Evolutionary conservation across 192 early-diverging fungal genomes (phyloP), one percentile per base, ranked within the genome.

Genomic region (Oehlia diaphana): DNA sequence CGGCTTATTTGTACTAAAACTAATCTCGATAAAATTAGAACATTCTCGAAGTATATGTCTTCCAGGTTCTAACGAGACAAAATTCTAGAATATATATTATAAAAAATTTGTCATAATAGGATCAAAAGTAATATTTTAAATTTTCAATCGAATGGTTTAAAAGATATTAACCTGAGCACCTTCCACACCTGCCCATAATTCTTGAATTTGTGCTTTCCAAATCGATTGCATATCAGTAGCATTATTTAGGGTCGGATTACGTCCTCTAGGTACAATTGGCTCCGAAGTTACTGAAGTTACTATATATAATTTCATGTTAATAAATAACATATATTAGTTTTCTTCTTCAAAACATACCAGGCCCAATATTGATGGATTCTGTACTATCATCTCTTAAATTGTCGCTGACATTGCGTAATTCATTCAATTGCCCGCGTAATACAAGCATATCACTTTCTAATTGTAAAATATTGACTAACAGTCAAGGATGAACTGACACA

Each of bases 361-460:
- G 12, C 9, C 49, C 64, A 76, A 78, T 76, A 33, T 81, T 81
- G 3, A 81, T 33, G 64, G 82, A 79, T 39, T 84, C 83, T n/a
- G 81, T 70, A 67, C 84, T 82, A 53, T 83, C 80, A 13, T 86
- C 86, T n/a, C 83, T 70, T 73, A 91, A 87, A 44, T 81, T 84
- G 37, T 89, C 86, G 65, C 86, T 88, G 9, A 86, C 83, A 21
- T 76, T 81, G 13, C 84, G 88, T 28, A 96, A 75, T 71, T 96
- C 92, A 73, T 90, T 86, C 42, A 96, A 80, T 61, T 94, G 81
- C 47, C 87, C 89, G 16, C 93, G 89, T 31, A 96, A 79, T 0
- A 84, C 79, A 39, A 95, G 83, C 85, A 96, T 92, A 81, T 95
- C 94, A 58, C 90, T 88, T 84, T 94, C 93, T 68, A 95, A 84